Evolutionary conservation across 129 eudicot species (phyloP), one percentile per base, ranked within the genome.

Genomic region (Saussurea involucrata): DNA sequence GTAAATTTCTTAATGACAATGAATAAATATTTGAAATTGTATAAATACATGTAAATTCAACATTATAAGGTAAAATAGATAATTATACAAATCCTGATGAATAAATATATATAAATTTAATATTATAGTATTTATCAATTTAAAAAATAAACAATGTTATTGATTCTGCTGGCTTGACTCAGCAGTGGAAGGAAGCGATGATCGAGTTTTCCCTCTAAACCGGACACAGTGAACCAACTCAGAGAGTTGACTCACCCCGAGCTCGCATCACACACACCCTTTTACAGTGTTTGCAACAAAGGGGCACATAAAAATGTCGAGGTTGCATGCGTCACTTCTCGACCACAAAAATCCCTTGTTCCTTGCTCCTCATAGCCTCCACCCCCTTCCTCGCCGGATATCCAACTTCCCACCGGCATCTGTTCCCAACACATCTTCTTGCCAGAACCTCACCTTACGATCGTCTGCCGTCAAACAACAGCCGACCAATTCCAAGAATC

Each of bases 241-340:
- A 13, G 20, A 13, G 21, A 46, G 58, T 46, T 46, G 58, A 46
- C 18, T 46, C 58, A 46, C 58, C 58, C 58, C 20, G 20, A 46
- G 20, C 18, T 46, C 20, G 20, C 21, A 46, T 28, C 66, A 25
- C 24, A 18, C 12, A 2, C 64, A 7, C 64, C 13, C 71, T 33
- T 5, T 27, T 27, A 70, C 55, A 33, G 55, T 17, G 8, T 6
- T 42, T 34, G 53, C 24, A 65, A 80, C 73, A 79, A 49, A 33
- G 21, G 42, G 24, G 18, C 29, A 20, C 32, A 15, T 28, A 37
- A 76, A 69, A 78, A 82, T 85, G 84, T 82, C 76, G 27, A 70
- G 4, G 21, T 24, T 64, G 69, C 40, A 70, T 21, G 18, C 84
- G 40, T 60, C 68, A 24, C 81, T 69, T 66, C 60, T 75, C 75